phyloP scores from a whole-genome alignment of 257 asterid species.

The Orobanche coerulescens region DNA sequence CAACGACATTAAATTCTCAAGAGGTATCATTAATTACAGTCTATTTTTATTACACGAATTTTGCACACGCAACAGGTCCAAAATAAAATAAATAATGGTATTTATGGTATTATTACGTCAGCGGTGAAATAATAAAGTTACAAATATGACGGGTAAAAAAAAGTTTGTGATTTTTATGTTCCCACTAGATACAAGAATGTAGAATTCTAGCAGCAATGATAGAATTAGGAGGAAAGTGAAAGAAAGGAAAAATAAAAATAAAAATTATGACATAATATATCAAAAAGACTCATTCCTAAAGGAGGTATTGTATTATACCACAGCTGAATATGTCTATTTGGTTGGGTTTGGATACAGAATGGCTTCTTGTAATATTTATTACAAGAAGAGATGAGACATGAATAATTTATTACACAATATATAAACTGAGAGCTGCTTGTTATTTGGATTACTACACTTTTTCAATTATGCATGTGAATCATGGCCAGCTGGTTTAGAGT shows the following conservation, averaged over 20 bases:
- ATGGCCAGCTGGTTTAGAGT: constrained; percentile 65
- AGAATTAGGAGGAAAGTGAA: not conserved
- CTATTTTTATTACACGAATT: no score
- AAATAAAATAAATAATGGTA: no score
- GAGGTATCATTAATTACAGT: no score
- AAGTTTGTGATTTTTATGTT: not conserved
- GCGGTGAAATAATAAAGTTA: no score
- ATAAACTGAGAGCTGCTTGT: constrained; percentile 4
- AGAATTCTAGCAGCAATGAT: not conserved
- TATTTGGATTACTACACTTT: not conserved
- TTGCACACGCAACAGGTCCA: no score
- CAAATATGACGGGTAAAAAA: not conserved
- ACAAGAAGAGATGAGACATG: no score
- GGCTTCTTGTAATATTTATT: not conserved
- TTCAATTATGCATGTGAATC: constrained; percentile 31
- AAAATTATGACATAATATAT: not conserved
- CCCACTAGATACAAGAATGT: not conserved
- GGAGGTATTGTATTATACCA: constrained; percentile 7
- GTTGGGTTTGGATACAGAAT: not conserved
- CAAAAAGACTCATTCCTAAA: not conserved
- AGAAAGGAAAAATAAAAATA: not conserved
- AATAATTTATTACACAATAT: no score
- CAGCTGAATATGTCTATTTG: not conserved
- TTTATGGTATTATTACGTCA: no score
- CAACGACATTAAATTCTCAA: no score